Evolutionary conservation across 495 filamentous ascomycete genomes (phyloP).

Genomic region (Physcia stellaris): DNA sequence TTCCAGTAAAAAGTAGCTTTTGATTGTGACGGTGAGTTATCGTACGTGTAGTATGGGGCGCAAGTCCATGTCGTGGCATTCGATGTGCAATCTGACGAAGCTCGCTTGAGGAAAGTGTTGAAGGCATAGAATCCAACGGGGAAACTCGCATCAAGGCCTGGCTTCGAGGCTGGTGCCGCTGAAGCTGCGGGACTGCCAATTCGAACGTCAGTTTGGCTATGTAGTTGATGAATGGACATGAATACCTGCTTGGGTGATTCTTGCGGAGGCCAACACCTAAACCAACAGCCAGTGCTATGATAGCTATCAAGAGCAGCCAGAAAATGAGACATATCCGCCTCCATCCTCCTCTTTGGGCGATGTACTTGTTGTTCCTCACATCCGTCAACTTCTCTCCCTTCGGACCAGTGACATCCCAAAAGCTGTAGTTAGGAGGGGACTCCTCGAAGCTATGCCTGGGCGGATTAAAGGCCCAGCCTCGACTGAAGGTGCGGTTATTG

Average conservation of each 20-base stretch:
- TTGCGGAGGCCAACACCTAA: slow-evolving; percentile 30
- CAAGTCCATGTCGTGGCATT: slow-evolving; percentile 39
- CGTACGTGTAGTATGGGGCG: slow-evolving; percentile 36
- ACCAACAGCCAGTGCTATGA: slow-evolving; percentile 30
- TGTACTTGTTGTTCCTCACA: slow-evolving; percentile 15
- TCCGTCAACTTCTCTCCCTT: slow-evolving; percentile 18
- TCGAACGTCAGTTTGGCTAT: neutral
- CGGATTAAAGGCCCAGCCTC: slow-evolving; percentile 13
- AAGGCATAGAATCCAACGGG: slow-evolving; percentile 42
- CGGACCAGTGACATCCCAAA: slow-evolving; percentile 16
- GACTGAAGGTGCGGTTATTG: slow-evolving; percentile 14
- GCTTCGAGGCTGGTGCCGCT: slow-evolving; percentile 1
- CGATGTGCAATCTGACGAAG: slow-evolving; percentile 35
- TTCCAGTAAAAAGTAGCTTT: slow-evolving; percentile 43
- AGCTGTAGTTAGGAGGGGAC: slow-evolving; percentile 8
- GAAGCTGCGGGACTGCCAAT: slow-evolving; percentile 3
- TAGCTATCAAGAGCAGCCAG: slow-evolving; percentile 18
- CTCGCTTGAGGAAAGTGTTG: slow-evolving; percentile 35
- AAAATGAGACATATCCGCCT: slow-evolving; percentile 19
- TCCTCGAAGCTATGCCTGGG: slow-evolving; percentile 9
- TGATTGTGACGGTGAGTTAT: slow-evolving; percentile 16
- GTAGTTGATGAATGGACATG: neutral
- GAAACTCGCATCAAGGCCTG: slow-evolving; percentile 28
- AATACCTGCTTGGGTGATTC: slow-evolving; percentile 6
- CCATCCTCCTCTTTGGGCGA: slow-evolving; percentile 27